Conservation (phyloP, 1,139 yeast genomes). For the Hansenula lynferdii region DNA sequence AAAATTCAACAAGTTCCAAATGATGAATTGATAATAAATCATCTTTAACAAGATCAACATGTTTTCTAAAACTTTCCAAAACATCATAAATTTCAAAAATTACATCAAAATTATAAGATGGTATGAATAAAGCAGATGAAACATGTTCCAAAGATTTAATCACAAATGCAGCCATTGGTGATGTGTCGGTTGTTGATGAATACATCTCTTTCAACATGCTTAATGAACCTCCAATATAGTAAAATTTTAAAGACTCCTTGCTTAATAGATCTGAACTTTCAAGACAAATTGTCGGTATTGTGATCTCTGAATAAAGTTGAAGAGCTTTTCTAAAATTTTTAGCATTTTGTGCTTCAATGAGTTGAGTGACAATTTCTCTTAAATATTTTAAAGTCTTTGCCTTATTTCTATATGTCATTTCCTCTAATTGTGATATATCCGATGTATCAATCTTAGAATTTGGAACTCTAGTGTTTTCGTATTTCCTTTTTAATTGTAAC, state of each 20-base stretch:
- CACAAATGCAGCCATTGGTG: conserved; percentile 13
- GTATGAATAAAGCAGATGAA: conserved; percentile 13
- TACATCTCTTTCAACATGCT: conserved; percentile 14
- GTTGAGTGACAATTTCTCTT: conserved; percentile 5
- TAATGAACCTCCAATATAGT: conserved; percentile 14
- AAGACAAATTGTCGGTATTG: conserved; percentile 12
- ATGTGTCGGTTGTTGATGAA: conserved; percentile 7
- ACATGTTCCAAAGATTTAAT: conserved; percentile 4
- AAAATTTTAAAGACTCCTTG: conserved; percentile 7
- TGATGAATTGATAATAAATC: conserved; percentile 5
- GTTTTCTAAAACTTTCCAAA: not conserved
- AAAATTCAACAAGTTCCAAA: conserved; percentile 6
- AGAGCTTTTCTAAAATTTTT: conserved; percentile 7
- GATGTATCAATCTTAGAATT: not conserved
- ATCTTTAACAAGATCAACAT: conserved; percentile 8
- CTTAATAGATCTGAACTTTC: conserved; percentile 13
- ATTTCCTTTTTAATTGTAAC: conserved; percentile 12
- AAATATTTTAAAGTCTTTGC: conserved; percentile 7
- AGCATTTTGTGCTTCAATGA: conserved; percentile 9
- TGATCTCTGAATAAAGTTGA: conserved; percentile 2
- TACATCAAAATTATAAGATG: conserved; percentile 13
- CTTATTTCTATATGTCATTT: conserved; percentile 6
- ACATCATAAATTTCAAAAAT: conserved; percentile 12
- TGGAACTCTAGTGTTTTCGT: not conserved
- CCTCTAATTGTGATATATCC: conserved; percentile 4